Base-by-base conservation (phyloP, 1,284 basidiomycete species). In the Rhodotorula sp. region DNA sequence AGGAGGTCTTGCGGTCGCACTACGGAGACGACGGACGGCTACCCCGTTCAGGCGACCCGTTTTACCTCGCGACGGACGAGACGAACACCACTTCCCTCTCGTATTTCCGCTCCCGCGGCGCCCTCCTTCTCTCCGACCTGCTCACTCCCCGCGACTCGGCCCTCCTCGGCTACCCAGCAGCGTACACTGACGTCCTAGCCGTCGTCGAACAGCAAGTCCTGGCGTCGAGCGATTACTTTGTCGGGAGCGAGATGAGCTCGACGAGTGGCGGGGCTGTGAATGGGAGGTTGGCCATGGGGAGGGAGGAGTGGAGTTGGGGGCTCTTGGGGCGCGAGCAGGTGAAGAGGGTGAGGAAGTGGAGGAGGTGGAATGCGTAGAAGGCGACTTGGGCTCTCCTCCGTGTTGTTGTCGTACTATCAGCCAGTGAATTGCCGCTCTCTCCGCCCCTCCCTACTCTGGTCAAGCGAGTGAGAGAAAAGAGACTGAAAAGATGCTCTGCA, bases 11-110 rank as follows among this genome's bases (percentile, higher is more conserved):
- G 30, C 65, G 68, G 32, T 47, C 36, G 29, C 61, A 63, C 27
- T 69, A 66, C 24, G 5, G 73, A 72, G 49, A 62, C 27, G 39
- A 44, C 39, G 39, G 39, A 17, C 32, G 46, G 2, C 55, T 69
- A 5, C 79, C 79, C 1, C 65, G 53, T 3, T 60, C 59, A 4
- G 66, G 64, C 13, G 79, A 80, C 58, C 74, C 75, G 79, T 84
- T 81, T 73, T 85, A 82, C 73, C 78, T 85, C 27, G 84, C 84
- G 1, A 84, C 84, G 15, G 84, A 84, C 63, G 84, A 85, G 66
- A 80, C 82, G 27, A 77, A 81, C 63, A 74, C 78, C 0, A 71
- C 73, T 0, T 80, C 79, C 13, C 76, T 85, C 22, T 44, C 77
- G 8, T 80, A 81, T 68, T 77, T 84, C 34, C 74, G 77, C 30